Evolutionary conservation across 2,329 filamentous ascomycete species (phyloP), one percentile per base, ranked within the genome.

Genomic region (Aureobasidium uvarum): DNA sequence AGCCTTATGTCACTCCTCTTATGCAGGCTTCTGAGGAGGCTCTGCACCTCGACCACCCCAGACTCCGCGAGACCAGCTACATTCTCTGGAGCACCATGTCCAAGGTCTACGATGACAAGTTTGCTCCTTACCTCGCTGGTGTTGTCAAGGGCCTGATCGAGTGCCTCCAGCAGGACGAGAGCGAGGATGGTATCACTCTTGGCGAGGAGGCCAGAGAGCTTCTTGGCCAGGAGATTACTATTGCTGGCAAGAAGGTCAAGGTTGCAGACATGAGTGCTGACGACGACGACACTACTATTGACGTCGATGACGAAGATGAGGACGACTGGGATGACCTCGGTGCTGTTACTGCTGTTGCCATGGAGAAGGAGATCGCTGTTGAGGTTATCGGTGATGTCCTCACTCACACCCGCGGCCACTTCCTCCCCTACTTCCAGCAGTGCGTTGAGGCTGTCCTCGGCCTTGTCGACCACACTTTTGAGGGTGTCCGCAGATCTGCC

Each of bases 361-460:
- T 96, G 72, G 95, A 98, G 83, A 97, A 98, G 80, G 95, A 99
- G 79, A 96, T 98, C 72, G 94, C 95, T 43, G 87, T 96, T 51
- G 95, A 99, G 77, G 93, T 97, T 6, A 85, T 97, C 41, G 95
- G 93, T 69, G 95, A 99, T 74, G 87, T 99, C 68, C 89, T 98
- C 73, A 89, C 90, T 54, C 89, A 96, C 81, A 91, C 91, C 55
- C 92, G 91, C 77, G 85, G 86, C 73, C 85, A 89, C 70, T 92
- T 86, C 76, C 84, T 96, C 70, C 88, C 91, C 5, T 96, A 94
- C 77, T 90, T 97, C 68, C 89, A 96, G 81, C 90, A 91, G 81
- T 92, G 92, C 8, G 86, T 99, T 68, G 89, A 92, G 78, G 87
- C 87, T 69, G 85, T 96, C 36, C 82, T 92, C 46, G 89, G 89